Percentiles rank a stretch among this genome's conserved stretches.
Conservation (phyloP, 1,284 basidiomycete species). For the Peniophora sp. region DNA sequence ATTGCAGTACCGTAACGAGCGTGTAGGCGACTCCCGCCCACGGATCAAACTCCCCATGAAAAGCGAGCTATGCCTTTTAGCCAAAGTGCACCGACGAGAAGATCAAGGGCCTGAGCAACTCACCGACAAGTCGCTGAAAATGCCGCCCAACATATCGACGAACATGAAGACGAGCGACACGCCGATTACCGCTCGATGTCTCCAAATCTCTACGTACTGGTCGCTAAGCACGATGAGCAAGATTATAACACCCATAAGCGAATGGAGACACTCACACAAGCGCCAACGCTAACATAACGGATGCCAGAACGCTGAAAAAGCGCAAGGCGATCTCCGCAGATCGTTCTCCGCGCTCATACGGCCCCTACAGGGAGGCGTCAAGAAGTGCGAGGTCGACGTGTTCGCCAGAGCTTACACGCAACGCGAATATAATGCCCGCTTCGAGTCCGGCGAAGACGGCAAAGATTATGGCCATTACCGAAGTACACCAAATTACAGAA, state of each 20-base stretch:
- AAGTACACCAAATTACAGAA: conserved; percentile 21
- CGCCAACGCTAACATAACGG: conserved; percentile 53
- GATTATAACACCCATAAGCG: not conserved
- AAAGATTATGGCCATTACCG: conserved; percentile 28
- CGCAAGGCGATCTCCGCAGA: conserved; percentile 32
- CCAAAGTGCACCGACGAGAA: no score
- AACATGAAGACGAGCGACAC: conserved; percentile 67
- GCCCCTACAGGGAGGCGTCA: conserved; percentile 21
- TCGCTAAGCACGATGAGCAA: conserved; percentile 21
- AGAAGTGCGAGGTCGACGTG: conserved; percentile 12
- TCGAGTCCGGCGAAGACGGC: conserved; percentile 50
- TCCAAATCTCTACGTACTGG: conserved; percentile 66
- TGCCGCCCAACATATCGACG: conserved; percentile 65
- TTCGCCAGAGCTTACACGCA: conserved; percentile 30
- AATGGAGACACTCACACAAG: conserved; percentile 36
- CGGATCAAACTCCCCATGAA: conserved; percentile 59
- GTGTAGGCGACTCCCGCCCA: conserved; percentile 60
- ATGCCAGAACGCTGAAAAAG: conserved; percentile 61
- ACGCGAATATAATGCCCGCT: conserved; percentile 50
- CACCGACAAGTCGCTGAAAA: conserved; percentile 60
- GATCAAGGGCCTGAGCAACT: no score
- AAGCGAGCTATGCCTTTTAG: no score
- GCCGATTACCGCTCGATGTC: conserved; percentile 61
- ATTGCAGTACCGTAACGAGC: conserved; percentile 44
- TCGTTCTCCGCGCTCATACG: conserved; percentile 33